Percentiles rank a stretch among this genome's conserved stretches.
Evolutionary conservation across 495 filamentous ascomycete species (phyloP).

Genomic region (Aspergillus asperescens): DNA sequence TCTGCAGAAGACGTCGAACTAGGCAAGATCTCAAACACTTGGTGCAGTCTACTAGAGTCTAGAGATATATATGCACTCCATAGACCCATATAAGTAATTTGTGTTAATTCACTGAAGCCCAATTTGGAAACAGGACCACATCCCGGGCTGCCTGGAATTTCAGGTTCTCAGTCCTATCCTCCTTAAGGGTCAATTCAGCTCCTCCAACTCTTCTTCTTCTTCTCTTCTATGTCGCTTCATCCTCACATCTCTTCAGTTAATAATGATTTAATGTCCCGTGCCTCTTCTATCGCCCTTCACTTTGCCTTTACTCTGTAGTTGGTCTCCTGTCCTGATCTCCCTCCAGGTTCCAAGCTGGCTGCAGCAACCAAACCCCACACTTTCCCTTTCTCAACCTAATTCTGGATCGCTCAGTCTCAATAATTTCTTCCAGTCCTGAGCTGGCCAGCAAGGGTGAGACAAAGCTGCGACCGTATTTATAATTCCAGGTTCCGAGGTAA

Average conservation of each 20-base stretch:
- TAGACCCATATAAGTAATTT: too few relatives aligned
- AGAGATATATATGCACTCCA: too few relatives aligned
- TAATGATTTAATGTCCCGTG: neutral
- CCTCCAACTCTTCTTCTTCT: neutral
- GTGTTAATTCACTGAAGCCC: neutral
- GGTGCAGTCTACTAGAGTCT: too few relatives aligned
- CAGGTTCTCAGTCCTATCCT: conserved; percentile 3
- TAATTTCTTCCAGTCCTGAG: conserved; percentile 7
- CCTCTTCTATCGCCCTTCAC: neutral
- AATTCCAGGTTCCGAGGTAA: conserved; percentile 10
- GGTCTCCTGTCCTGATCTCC: conserved; percentile 11
- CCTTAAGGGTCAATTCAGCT: neutral
- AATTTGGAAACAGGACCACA: conserved; percentile 7
- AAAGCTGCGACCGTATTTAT: neutral
- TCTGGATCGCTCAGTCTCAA: conserved; percentile 14
- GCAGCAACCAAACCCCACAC: conserved; percentile 56
- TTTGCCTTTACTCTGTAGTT: conserved; percentile 11
- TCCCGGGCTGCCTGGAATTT: conserved; percentile 15
- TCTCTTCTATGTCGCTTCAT: neutral
- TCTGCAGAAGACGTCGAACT: conserved; percentile 5
- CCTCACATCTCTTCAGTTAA: neutral
- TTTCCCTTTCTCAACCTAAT: conserved; percentile 45
- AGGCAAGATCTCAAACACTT: conserved; percentile 17
- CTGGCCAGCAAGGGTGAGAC: conserved; percentile 20
- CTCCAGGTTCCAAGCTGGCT: conserved; percentile 24